Conservation (phyloP, 352 stramenopile genomes). For the Hyaloperonospora brassicae region DNA sequence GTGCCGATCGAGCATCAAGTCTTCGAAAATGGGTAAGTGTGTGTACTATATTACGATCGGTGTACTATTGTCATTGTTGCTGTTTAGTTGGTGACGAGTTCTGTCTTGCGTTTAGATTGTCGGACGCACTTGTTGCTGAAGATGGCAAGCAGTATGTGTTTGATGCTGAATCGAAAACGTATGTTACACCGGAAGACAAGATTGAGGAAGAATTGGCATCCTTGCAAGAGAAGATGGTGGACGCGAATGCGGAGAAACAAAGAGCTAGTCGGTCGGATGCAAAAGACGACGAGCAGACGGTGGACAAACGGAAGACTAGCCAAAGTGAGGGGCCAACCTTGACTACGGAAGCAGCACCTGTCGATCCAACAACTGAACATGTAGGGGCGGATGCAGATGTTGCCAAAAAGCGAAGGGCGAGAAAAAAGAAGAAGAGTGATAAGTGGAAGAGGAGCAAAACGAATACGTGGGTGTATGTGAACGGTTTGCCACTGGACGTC, state of each 20-base stretch:
- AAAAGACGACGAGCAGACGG: conserved; percentile 37
- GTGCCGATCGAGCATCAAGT: conserved; percentile 44
- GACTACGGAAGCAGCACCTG: neutral
- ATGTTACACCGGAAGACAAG: conserved; percentile 61
- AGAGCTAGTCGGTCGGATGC: conserved; percentile 6
- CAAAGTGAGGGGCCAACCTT: neutral
- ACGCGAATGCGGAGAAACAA: conserved; percentile 15
- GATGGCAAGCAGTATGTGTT: conserved; percentile 68
- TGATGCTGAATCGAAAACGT: conserved; percentile 56
- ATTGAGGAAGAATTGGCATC: conserved; percentile 64
- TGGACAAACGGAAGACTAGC: conserved; percentile 10
- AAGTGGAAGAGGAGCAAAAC: conserved; percentile 79
- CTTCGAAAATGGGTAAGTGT: conserved; percentile 40
- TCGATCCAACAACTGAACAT: neutral
- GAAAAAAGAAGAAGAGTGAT: conserved; percentile 77
- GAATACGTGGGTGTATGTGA: conserved; percentile 94
- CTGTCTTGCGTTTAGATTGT: conserved; percentile 17
- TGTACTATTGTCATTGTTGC: neutral
- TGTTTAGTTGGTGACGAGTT: neutral
- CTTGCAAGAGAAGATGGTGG: conserved; percentile 37
- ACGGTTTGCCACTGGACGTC: conserved; percentile 89
- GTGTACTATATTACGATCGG: neutral
- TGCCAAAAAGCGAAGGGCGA: conserved; percentile 58
- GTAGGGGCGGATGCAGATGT: conserved; percentile 9
- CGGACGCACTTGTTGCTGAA: conserved; percentile 48